Conservation (phyloP, 495 filamentous ascomycete species). For the Neurospora tetraspora region DNA sequence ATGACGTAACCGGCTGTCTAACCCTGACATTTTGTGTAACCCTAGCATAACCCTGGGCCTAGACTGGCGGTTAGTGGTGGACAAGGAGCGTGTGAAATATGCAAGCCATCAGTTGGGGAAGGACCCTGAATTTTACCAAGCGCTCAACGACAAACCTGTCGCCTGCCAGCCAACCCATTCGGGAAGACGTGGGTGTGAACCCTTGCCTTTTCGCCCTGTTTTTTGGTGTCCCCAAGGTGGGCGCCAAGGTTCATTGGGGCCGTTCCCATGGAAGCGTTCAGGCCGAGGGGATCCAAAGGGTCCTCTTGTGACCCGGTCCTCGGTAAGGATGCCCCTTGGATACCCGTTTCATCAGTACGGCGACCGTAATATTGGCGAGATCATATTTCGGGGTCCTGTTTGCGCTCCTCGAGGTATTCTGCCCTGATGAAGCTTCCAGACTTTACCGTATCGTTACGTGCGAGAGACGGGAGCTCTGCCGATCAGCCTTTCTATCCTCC, state of each 20-base stretch:
- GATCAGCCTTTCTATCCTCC: neutral
- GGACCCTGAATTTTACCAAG: conserved; percentile 21
- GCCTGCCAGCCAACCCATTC: neutral
- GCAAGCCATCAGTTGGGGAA: conserved; percentile 23
- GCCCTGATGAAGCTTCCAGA: neutral
- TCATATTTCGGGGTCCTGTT: neutral
- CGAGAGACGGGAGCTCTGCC: neutral
- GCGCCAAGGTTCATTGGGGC: neutral
- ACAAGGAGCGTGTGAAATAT: conserved; percentile 7
- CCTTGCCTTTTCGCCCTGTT: neutral
- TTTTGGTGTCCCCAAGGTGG: neutral
- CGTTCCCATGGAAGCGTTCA: neutral
- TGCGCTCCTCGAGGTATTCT: neutral
- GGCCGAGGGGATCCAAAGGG: neutral
- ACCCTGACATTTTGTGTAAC: neutral
- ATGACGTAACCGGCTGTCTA: neutral
- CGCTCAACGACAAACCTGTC: neutral
- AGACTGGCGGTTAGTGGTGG: conserved; percentile 6
- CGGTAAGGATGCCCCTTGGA: neutral
- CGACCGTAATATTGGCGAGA: neutral
- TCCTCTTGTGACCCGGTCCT: neutral
- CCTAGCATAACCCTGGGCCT: neutral
- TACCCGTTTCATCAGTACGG: neutral
- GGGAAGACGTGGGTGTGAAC: neutral
- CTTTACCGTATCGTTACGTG: neutral